Percentiles rank a stretch among this genome's conserved stretches.
phyloP scores from a whole-genome alignment of 1,284 basidiomycete genomes.

The Ceratobasidium sp. region DNA sequence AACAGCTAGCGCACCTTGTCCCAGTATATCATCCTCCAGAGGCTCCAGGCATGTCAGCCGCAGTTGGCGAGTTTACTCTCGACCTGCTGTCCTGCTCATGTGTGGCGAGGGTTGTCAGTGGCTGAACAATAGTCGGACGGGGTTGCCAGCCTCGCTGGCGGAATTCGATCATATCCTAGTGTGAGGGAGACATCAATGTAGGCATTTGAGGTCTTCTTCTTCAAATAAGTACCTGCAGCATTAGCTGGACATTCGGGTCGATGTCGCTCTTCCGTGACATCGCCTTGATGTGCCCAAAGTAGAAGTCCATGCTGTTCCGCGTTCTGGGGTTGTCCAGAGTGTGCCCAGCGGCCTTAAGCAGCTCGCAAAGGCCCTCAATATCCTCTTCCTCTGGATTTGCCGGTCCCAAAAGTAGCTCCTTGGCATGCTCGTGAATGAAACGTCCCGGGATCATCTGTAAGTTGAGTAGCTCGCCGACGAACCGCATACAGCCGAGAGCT shows the following conservation, averaged over 20 bases:
- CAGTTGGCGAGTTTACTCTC: too few species aligned
- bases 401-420: conserved; percentile 92
- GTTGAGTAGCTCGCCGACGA: conserved; percentile 99
- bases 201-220: too few species aligned
- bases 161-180: conserved; percentile 88
- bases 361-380: conserved; percentile 94
- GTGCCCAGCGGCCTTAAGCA: conserved; percentile 89
- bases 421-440: conserved; percentile 97
- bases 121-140: conserved; percentile 71
- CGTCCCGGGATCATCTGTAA: conserved; percentile 93
- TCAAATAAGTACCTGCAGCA: conserved; percentile 78
- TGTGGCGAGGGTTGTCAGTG: not conserved
- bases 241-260: conserved; percentile 91
- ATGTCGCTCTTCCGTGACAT: conserved; percentile 80
- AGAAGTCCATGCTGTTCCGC: conserved; percentile 87
- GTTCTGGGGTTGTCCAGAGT: conserved; percentile 86
- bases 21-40: too few species aligned
- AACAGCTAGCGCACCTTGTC: too few species aligned
- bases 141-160: conserved; percentile 85
- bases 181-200: not conserved
- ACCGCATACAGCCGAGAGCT: conserved; percentile 95
- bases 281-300: conserved; percentile 90
- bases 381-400: conserved; percentile 97
- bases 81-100: too few species aligned
- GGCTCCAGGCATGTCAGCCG: too few species aligned